Conservation (phyloP, 768 basidiomycete species). For the Hericium coralloides region DNA sequence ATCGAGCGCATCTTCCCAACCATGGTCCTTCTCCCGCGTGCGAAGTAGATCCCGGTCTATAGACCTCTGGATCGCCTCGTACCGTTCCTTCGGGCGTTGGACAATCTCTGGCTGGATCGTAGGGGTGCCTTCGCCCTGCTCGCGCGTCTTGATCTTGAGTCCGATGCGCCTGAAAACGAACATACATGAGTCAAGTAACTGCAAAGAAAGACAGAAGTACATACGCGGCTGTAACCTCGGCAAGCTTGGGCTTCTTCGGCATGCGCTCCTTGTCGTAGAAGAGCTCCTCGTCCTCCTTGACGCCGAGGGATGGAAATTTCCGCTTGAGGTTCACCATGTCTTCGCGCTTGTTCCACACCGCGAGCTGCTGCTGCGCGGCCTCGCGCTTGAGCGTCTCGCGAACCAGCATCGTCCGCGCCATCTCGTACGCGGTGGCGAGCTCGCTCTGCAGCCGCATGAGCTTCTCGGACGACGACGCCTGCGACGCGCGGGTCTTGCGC, state of each 20-base stretch:
- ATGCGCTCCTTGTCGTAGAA: conserved; percentile 64
- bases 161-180: conserved; percentile 31
- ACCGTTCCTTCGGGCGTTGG: conserved; percentile 60
- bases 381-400: conserved; percentile 78
- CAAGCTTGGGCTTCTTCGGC: conserved; percentile 45
- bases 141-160: conserved; percentile 44
- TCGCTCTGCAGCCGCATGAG: conserved; percentile 75
- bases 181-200: neutral
- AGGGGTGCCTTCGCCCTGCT: conserved; percentile 33
- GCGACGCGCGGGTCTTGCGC: conserved; percentile 89
- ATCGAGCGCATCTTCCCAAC: conserved; percentile 86
- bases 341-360: conserved; percentile 74
- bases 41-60: conserved; percentile 51
- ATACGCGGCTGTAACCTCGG: conserved; percentile 15
- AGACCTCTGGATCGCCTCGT: conserved; percentile 45
- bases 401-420: conserved; percentile 57
- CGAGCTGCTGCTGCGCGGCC: conserved; percentile 42
- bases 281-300: conserved; percentile 59
- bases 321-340: conserved; percentile 74
- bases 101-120: conserved; percentile 37
- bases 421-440: conserved; percentile 58
- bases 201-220: conserved; percentile 7
- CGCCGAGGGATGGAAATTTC: conserved; percentile 50
- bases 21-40: conserved; percentile 63
- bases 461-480: conserved; percentile 84